These are phyloP conservation scores for Dendrothele bispora DNA, from an alignment of 768 basidiomycete species.

Conservation along the genomic window DNA sequence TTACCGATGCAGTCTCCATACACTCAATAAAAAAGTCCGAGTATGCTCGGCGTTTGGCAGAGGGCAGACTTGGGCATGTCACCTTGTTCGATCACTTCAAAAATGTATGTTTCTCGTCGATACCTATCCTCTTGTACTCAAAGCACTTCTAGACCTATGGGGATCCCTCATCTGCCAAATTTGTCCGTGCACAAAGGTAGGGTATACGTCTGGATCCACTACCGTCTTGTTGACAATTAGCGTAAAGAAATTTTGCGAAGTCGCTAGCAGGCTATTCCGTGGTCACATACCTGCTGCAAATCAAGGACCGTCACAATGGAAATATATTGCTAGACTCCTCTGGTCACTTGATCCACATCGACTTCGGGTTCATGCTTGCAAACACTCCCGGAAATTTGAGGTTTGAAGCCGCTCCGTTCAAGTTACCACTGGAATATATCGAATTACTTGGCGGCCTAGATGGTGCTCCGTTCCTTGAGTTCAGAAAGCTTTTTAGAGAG, in stretches of 20 bases:
- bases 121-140: neutral
- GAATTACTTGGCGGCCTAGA: conserved; percentile 91
- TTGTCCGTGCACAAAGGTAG: conserved; percentile 89
- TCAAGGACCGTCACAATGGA: conserved; percentile 98
- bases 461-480: conserved; percentile 75
- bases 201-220: no score
- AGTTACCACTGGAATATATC: conserved; percentile 91
- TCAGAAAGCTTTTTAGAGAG: conserved; percentile 84
- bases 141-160: conserved; percentile 72
- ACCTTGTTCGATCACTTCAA: conserved; percentile 91
- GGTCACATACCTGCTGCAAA: conserved; percentile 94
- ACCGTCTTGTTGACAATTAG: no score
- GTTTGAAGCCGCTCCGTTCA: conserved; percentile 99
- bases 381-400: conserved; percentile 98
- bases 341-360: conserved; percentile 94
- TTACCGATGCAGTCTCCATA: conserved; percentile 96
- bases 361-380: conserved; percentile 97
- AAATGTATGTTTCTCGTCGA: conserved; percentile 49
- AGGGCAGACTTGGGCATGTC: conserved; percentile 82
- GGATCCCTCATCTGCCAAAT: conserved; percentile 82
- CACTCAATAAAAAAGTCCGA: conserved; percentile 99
- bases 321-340: conserved; percentile 96
- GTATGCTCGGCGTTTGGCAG: conserved; percentile 84
- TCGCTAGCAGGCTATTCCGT: conserved; percentile 96
- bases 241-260: conserved; percentile 89